A percentile compares a stretch with the other conserved stretches of the same genome.
phyloP scores from a whole-genome alignment of 2,329 filamentous ascomycete genomes.

The Hypocreales sp. region DNA sequence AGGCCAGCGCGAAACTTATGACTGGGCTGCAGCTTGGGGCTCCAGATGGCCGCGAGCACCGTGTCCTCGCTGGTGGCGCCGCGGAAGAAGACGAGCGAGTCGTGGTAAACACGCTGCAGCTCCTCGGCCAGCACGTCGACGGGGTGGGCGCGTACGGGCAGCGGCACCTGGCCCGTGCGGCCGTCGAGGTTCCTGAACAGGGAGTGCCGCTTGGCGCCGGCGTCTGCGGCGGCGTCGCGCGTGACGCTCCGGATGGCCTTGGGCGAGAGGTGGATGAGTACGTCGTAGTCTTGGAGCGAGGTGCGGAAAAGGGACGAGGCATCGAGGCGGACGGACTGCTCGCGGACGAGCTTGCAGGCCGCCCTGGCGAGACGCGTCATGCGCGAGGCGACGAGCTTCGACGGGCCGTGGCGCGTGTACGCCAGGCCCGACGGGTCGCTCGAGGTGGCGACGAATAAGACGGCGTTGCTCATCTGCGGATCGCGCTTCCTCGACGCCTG shows the following conservation, averaged over 20 bases:
- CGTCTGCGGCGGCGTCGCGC: constrained; percentile 20
- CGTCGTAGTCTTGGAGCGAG: constrained; percentile 65
- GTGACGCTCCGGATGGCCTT: constrained; percentile 30
- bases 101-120: constrained; percentile 49
- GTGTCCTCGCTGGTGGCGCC: constrained; percentile 43
- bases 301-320: constrained; percentile 49
- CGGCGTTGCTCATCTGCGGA: constrained; percentile 70
- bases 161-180: constrained; percentile 26
- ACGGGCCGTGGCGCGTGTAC: constrained; percentile 58
- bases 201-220: constrained; percentile 22
- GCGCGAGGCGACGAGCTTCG: constrained; percentile 69
- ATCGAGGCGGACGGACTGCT: constrained; percentile 36
- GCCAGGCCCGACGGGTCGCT: constrained; percentile 63
- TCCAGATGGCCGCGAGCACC: constrained; percentile 44
- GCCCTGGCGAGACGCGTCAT: constrained; percentile 72
- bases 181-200: constrained; percentile 72
- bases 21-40: constrained; percentile 28
- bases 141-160: constrained; percentile 42
- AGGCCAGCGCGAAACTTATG: constrained; percentile 57
- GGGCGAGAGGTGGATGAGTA: constrained; percentile 57
- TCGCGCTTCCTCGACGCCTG: constrained; percentile 80
- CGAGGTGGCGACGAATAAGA: constrained; percentile 68
- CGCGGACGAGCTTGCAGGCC: constrained; percentile 46
- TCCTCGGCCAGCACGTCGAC: constrained; percentile 49
- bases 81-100: constrained; percentile 66